Conservation (phyloP, 257 asterid genomes). For the Solanum ossicruentum region DNA sequence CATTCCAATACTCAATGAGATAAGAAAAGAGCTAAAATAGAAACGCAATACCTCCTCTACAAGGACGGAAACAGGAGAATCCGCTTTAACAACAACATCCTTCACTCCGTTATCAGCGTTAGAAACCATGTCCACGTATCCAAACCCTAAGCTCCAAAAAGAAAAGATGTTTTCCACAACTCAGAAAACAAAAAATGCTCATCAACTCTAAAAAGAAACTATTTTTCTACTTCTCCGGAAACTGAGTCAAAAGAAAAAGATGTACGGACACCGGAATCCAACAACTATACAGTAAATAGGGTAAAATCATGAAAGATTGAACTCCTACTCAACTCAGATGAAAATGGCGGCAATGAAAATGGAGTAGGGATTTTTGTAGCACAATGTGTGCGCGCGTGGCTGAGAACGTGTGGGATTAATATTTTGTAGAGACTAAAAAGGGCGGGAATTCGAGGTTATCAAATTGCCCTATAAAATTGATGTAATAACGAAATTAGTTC, state of each 20-base stretch:
- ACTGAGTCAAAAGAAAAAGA: neutral
- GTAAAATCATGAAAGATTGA: neutral
- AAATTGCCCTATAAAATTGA: neutral
- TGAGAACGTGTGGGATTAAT: neutral
- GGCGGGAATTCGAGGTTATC: neutral
- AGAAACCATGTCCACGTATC: slow-evolving; percentile 3
- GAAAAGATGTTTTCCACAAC: neutral
- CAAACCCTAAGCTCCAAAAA: slow-evolving; percentile 12
- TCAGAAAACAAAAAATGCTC: neutral
- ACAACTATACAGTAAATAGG: neutral
- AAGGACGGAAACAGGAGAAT: slow-evolving; percentile 94
- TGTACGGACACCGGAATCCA: neutral
- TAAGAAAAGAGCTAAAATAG: neutral
- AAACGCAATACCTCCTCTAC: slow-evolving; percentile 60
- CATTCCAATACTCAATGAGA: neutral
- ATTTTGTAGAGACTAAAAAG: neutral
- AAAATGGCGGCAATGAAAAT: neutral
- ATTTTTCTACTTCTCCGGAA: neutral
- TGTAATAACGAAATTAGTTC: neutral
- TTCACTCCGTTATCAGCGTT: slow-evolving; percentile 35
- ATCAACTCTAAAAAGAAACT: neutral
- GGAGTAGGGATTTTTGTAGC: neutral
- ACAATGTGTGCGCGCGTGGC: neutral
- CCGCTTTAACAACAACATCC: slow-evolving; percentile 38
- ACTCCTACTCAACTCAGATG: neutral